Evolutionary conservation across 192 early-diverging fungal genomes (phyloP).

Genomic region (Chytriomyces sp.): DNA sequence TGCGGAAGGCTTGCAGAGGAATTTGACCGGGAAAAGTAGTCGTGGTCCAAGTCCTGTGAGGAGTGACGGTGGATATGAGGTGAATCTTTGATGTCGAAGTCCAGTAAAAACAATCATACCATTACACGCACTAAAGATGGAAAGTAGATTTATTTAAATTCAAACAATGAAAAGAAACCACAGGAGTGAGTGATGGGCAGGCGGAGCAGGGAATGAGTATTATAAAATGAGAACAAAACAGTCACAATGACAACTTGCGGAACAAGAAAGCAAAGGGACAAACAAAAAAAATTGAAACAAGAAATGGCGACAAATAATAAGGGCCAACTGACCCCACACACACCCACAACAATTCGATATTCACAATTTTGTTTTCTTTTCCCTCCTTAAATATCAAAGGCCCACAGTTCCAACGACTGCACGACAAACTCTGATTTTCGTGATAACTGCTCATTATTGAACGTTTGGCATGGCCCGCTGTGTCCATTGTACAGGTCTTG

Average conservation of each 20-base stretch:
- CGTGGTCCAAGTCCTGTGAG: conserved; percentile 1
- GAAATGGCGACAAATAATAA: too few species aligned
- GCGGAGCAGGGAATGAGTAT: too few species aligned
- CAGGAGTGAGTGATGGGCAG: too few species aligned
- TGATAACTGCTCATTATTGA: conserved; percentile 51
- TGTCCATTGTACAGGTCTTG: conserved; percentile 57
- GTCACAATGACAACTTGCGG: too few species aligned
- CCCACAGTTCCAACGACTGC: conserved; percentile 51
- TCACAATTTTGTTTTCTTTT: too few species aligned
- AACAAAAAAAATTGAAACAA: not conserved
- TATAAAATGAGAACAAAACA: too few species aligned
- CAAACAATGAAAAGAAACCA: too few species aligned
- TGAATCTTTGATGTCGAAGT: not conserved
- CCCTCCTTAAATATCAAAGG: conserved; percentile 46
- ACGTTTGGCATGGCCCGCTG: conserved; percentile 54
- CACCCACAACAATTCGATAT: too few species aligned
- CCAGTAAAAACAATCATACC: not conserved
- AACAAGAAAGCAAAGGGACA: too few species aligned
- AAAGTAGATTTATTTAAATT: too few species aligned
- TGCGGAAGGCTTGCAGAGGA: not conserved
- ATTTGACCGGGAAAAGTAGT: not conserved
- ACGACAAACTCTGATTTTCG: conserved; percentile 44
- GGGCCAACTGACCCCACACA: too few species aligned
- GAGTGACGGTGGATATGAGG: not conserved
- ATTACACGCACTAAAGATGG: too few species aligned